Evolutionary conservation across 1,284 basidiomycete genomes (phyloP), one percentile per base, ranked within the genome.

Genomic region (Somion occarium): DNA sequence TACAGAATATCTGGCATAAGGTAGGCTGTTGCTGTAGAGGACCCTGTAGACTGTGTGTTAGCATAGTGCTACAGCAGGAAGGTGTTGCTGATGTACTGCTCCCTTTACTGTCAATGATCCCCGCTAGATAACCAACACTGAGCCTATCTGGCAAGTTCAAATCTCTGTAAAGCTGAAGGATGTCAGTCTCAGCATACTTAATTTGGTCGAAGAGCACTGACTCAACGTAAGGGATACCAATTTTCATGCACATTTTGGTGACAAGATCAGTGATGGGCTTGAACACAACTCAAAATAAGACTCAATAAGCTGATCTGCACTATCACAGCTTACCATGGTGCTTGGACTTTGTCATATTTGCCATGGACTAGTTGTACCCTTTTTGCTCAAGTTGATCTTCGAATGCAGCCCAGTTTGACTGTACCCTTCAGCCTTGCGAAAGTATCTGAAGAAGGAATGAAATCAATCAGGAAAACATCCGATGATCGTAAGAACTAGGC

Each of bases 21-120:
- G 46, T 76, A 78, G 3, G 71, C 67, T 2, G 67, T 64, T 1
- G 73, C 70, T 1, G 74, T 75, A 48, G 68, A 19, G 45, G n/a
- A 34, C 12, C 45, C 45, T 47, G 27, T 47, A 34, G n/a, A 47
- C 11, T 7, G 25, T 11, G 20, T 41, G 39, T 34, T 34, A 34
- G 30, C 15, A 15, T 34, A 34, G 15, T 7, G 15, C 7, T 34
- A 34, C 15, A 34, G 30, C 30, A 34, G 15, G 7, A 34, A 15
- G 30, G n/a, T n/a, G n/a, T n/a, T n/a, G 30, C 30, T 34, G 30
- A 34, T 15, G 30, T 15, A 34, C 30, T 34, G 15, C 30, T 7
- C 30, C 30, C 30, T 7, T 7, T 15, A 34, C 30, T 34, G n/a
- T 69, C 66, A 19, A 67, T 56, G 26, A 59, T 59, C 1, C 64